Conservation (phyloP, 768 basidiomycete genomes). For the Phallus indusiatus region DNA sequence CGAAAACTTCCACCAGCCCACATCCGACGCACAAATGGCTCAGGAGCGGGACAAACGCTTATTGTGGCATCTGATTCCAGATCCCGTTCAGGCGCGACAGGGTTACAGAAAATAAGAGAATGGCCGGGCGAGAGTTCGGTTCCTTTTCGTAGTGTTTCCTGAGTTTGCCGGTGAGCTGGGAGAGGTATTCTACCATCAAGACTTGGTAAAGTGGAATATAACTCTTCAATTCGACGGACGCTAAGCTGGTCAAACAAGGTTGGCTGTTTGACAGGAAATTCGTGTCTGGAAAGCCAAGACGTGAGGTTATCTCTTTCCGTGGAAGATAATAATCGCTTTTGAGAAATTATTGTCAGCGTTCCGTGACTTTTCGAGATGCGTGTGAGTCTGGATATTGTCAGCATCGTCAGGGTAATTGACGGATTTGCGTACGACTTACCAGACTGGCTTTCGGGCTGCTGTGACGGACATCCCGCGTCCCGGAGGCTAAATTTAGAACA, state of each 20-base stretch:
- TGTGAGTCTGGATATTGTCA: too few species aligned
- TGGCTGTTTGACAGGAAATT: background rate
- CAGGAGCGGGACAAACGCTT: constrained; percentile 58
- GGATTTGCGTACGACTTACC: too few species aligned
- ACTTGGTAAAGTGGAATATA: constrained; percentile 2
- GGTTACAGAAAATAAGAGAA: constrained; percentile 69
- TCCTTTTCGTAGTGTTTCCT: background rate
- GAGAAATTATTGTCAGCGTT: too few species aligned
- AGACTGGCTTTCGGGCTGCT: too few species aligned
- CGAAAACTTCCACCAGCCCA: constrained; percentile 66
- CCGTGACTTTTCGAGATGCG: too few species aligned
- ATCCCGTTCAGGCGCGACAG: constrained; percentile 43
- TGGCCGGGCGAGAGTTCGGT: constrained; percentile 32
- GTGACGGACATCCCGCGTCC: too few species aligned
- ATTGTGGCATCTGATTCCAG: constrained; percentile 68
- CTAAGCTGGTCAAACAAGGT: background rate
- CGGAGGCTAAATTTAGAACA: too few species aligned
- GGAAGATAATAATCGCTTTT: background rate
- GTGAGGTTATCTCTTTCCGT: background rate
- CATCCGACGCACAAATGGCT: constrained; percentile 71
- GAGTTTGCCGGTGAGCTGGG: background rate
- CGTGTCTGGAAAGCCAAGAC: constrained; percentile 1
- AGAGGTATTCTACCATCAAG: background rate
- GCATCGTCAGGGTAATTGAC: too few species aligned
- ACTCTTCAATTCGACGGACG: background rate